Percentiles rank a stretch among this genome's conserved stretches.
phyloP scores from a whole-genome alignment of 495 filamentous ascomycete genomes.

The Elasticomyces elasticus region DNA sequence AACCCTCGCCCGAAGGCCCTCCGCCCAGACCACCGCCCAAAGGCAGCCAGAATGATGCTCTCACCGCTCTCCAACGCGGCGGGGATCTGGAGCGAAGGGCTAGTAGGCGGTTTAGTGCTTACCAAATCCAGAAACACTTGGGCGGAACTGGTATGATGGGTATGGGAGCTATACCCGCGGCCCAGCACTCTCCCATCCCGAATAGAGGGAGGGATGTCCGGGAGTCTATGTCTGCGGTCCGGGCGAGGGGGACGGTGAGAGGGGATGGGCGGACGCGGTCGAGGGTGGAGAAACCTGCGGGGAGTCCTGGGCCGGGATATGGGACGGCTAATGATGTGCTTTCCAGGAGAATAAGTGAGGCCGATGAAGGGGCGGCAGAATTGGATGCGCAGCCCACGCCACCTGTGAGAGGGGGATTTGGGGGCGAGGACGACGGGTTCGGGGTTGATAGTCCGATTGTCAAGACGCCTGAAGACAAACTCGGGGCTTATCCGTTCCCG shows the following conservation, averaged over 20 bases:
- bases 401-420: conserved; percentile 26
- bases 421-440: conserved; percentile 18
- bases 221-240: conserved; percentile 91
- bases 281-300: conserved; percentile 6
- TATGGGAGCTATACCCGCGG: conserved; percentile 68
- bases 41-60: conserved; percentile 84
- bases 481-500: conserved; percentile 30
- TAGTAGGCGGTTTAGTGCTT: conserved; percentile 84
- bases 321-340: conserved; percentile 44
- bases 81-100: conserved; percentile 89
- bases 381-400: conserved; percentile 30
- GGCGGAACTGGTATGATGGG: conserved; percentile 70
- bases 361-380: conserved; percentile 44
- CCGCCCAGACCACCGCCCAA: background rate
- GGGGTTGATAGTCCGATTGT: conserved; percentile 37
- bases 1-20: background rate
- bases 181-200: conserved; percentile 76
- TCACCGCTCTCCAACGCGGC: conserved; percentile 81
- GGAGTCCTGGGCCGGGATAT: conserved; percentile 45
- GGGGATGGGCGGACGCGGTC: conserved; percentile 45
- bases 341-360: no score
- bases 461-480: conserved; percentile 54
- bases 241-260: conserved; percentile 63
- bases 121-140: conserved; percentile 89
- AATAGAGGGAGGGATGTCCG: conserved; percentile 81